phyloP scores from a whole-genome alignment of 1,139 yeast species.

The Saccharomycopsis hybrid region DNA sequence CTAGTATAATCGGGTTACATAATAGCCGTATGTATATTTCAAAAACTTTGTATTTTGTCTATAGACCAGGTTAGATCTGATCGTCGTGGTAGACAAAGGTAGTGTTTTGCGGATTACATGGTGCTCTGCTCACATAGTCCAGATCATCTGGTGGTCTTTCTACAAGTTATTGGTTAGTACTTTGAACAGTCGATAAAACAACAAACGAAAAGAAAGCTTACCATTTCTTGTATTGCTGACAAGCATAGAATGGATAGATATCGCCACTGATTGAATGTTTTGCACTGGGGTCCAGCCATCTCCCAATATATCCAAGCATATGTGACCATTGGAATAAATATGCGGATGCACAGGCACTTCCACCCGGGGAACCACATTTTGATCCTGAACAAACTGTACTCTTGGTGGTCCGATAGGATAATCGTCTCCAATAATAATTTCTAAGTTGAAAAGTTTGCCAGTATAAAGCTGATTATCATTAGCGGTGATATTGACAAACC shows the following conservation, averaged over 20 bases:
- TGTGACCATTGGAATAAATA: conserved; percentile 68
- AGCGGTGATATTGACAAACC: conserved; percentile 32
- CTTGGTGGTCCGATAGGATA: conserved; percentile 66
- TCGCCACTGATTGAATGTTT: conserved; percentile 43
- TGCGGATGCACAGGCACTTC: conserved; percentile 65
- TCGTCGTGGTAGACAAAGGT: conserved; percentile 55
- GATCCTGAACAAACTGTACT: conserved; percentile 41
- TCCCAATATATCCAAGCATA: conserved; percentile 58
- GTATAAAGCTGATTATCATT: conserved; percentile 31
- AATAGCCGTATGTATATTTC: too few relatives aligned
- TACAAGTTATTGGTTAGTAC: not conserved
- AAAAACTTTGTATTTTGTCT: not conserved
- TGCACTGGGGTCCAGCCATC: conserved; percentile 73
- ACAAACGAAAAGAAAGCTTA: not conserved
- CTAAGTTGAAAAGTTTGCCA: conserved; percentile 31
- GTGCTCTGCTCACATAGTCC: conserved; percentile 44
- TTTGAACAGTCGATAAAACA: not conserved
- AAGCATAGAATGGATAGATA: conserved; percentile 64
- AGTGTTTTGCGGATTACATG: conserved; percentile 48
- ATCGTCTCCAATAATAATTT: conserved; percentile 37
- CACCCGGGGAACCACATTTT: not conserved
- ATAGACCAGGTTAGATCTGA: conserved; percentile 27
- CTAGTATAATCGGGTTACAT: too few relatives aligned
- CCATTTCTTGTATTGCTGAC: conserved; percentile 37
- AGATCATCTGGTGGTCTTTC: conserved; percentile 49